phyloP scores from a whole-genome alignment of 2,329 filamentous ascomycete species.

The Penicillium sp. region DNA sequence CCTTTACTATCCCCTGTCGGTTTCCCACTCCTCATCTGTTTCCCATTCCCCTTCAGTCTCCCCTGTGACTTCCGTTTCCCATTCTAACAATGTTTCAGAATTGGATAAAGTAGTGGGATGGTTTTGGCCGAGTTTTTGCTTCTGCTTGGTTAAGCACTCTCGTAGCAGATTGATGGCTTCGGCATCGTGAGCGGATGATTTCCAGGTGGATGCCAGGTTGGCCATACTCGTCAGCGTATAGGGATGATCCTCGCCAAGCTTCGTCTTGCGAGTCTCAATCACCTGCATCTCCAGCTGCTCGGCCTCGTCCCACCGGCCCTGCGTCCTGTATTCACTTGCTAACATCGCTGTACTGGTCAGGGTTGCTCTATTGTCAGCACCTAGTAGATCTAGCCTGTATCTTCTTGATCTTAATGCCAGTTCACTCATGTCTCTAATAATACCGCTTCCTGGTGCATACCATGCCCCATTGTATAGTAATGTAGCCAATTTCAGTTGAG shows the following conservation, averaged over 20 bases:
- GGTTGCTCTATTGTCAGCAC: too few species aligned
- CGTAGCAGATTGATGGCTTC: slow-evolving; percentile 2
- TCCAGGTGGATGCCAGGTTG: neutral
- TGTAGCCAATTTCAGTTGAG: too few species aligned
- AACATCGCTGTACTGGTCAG: too few species aligned
- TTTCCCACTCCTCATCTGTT: neutral
- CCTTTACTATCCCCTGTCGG: neutral
- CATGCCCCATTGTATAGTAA: too few species aligned
- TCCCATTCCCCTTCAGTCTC: neutral
- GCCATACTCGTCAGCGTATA: neutral
- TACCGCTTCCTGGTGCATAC: too few species aligned
- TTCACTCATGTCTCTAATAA: too few species aligned
- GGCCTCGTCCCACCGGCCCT: neutral
- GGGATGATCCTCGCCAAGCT: neutral
- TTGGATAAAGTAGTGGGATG: neutral
- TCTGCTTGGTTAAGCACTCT: neutral
- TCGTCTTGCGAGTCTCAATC: neutral
- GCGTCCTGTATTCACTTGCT: too few species aligned
- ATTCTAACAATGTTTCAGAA: slow-evolving; percentile 2
- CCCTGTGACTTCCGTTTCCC: neutral
- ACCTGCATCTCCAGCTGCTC: neutral
- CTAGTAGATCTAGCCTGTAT: too few species aligned
- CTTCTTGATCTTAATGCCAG: too few species aligned
- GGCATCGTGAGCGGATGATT: neutral
- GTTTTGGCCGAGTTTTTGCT: neutral